A percentile compares a stretch with the other conserved stretches of the same genome.
Conservation (phyloP, 1,139 yeast genomes). For the Blastobotrys persicus region DNA sequence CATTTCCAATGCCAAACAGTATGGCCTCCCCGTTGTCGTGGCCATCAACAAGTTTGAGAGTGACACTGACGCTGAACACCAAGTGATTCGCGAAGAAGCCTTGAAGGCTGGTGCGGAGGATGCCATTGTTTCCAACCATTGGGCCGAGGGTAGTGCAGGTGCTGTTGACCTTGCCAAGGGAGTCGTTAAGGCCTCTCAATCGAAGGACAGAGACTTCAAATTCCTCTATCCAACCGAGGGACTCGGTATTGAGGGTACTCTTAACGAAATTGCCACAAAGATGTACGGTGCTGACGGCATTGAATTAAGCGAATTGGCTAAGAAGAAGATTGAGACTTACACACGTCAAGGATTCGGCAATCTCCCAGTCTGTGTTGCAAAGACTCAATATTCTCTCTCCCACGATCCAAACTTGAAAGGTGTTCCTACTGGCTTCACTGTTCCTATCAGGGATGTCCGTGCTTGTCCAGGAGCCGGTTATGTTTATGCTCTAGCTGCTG, state of each 20-base stretch:
- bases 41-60: constrained; percentile 91
- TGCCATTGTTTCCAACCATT: constrained; percentile 92
- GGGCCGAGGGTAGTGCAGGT: constrained; percentile 98
- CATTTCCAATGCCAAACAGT: constrained; percentile 78
- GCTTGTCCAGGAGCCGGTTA: constrained; percentile 97
- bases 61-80: constrained; percentile 82
- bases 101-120: constrained; percentile 92
- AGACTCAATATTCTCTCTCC: constrained; percentile 94
- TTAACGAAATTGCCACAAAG: constrained; percentile 74
- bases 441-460: constrained; percentile 92
- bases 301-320: constrained; percentile 83
- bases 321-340: constrained; percentile 76
- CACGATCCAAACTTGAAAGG: constrained; percentile 94
- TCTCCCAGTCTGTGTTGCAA: constrained; percentile 94
- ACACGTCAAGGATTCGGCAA: constrained; percentile 88
- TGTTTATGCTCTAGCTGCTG: constrained; percentile 94
- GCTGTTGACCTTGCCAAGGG: constrained; percentile 87
- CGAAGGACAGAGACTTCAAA: constrained; percentile 52
- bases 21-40: constrained; percentile 92
- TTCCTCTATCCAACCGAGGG: constrained; percentile 71
- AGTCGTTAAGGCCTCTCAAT: constrained; percentile 69
- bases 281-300: constrained; percentile 96
- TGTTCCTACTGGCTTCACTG: constrained; percentile 89
- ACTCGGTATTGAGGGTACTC: constrained; percentile 75
- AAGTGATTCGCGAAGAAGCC: constrained; percentile 78